Conservation (phyloP, 441 rosid genomes). For the Gossypium davidsonii region DNA sequence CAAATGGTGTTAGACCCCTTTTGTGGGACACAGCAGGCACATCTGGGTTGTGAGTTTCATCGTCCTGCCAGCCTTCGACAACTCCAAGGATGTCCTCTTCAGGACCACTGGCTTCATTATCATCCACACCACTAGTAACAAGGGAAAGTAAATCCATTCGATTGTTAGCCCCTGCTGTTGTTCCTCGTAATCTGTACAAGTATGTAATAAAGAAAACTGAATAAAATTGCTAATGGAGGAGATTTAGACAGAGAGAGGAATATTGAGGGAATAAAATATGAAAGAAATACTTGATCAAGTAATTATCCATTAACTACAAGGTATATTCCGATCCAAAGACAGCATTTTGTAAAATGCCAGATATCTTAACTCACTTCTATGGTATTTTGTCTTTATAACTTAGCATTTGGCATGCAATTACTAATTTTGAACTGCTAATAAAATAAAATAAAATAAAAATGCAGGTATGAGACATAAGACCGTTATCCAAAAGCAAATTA, state of each 20-base stretch:
- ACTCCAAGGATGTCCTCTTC: conserved; percentile 67
- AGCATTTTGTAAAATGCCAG: conserved; percentile 1
- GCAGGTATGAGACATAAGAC: neutral
- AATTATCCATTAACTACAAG: neutral
- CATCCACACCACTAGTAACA: conserved; percentile 67
- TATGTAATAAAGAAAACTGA: conserved; percentile 1
- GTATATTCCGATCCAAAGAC: neutral
- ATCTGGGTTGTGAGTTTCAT: conserved; percentile 71
- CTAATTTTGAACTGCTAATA: neutral
- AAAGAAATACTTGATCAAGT: neutral
- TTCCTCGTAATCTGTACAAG: conserved; percentile 62
- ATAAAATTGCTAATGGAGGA: neutral
- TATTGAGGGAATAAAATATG: neutral
- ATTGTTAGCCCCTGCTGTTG: conserved; percentile 69
- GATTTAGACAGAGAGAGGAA: neutral
- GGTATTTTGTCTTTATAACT: neutral
- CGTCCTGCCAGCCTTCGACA: conserved; percentile 70
- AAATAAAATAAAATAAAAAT: neutral
- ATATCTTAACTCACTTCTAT: neutral
- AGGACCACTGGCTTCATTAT: conserved; percentile 42
- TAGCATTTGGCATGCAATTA: neutral
- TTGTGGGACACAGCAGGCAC: conserved; percentile 74
- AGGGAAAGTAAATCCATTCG: conserved; percentile 85
- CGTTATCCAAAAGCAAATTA: neutral
- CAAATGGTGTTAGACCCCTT: conserved; percentile 80